Evolutionary conservation across 73 alveolate genomes (phyloP), one percentile per base, ranked within the genome.

Genomic region (Blepharisma stoltei): DNA sequence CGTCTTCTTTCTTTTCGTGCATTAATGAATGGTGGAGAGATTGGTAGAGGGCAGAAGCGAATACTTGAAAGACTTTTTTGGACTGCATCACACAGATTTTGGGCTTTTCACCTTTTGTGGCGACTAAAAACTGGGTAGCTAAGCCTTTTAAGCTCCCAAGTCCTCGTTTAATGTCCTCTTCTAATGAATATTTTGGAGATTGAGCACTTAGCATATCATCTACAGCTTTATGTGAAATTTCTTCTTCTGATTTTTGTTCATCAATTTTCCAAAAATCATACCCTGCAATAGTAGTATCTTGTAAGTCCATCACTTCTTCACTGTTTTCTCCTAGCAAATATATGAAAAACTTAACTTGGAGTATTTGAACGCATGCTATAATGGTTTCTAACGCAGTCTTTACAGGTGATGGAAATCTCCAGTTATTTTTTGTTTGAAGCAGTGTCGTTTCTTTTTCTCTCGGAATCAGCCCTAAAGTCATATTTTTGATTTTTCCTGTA

Each of bases 1-100:
- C 14, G 73, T 60, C 73, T 18, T 25, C 18, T 8, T 60, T 60
- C 23, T 60, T 60, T 60, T 60, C 73, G 5, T 60, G 73, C 73
- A 60, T 60, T 38, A 60, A 60, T 9, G 48, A 18, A 60, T 60
- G 73, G 45, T 60, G 73, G 0, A 18, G 23, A 14, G 73, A 60
- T 38, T 60, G 73, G 4, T 14, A 60, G 18, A 60, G 14, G 18
- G 73, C 73, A 20, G 23, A 25, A 18, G 73, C 38, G 3, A 60
- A 38, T 0, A 60, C 23, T 14, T 60, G 23, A 60, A 60, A 60
- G 1, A 38, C 73, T 25, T 38, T 60, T 60, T 38, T n/a, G 14
- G 73, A 14, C 46, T 60, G 73, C n/a, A 25, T 9, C 18, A 60
- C 45, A 60, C 46, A n/a, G 4, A 60, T 20, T 8, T 8, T n/a